Evolutionary conservation across 2,329 filamentous ascomycete species (phyloP), one percentile per base, ranked within the genome.

Genomic region (Fusarium succisae): DNA sequence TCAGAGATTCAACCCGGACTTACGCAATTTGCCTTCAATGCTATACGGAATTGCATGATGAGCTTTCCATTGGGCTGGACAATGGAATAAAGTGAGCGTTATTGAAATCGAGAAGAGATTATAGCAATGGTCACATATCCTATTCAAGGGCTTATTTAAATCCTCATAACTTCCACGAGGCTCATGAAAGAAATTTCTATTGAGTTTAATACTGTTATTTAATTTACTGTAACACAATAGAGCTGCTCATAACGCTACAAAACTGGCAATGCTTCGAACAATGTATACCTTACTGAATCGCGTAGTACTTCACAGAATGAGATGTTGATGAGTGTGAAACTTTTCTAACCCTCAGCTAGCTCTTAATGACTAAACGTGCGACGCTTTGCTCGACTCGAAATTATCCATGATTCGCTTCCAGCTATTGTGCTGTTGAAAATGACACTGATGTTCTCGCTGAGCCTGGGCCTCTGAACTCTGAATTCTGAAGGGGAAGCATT

Each of bases 61-160:
- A 35, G 28, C 3, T 6, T 8, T 8, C 8, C 7, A 3, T 35
- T 17, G 0, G 12, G 30, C 30, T 24, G 5, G 1, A 10, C 3
- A 32, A 8, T 20, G 4, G n/a, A 24, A 6, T 5, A 9, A 51
- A 7, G 13, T 4, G 9, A 8, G 22, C 6, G 12, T 20, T 35
- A 13, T 6, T 20, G 17, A 15, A 51, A 35, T 11, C 20, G 28
- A 32, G 13, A 11, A 32, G 11, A 35, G n/a, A 8, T 12, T 14
- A 14, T 24, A 14, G 17, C 17, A 35, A 28, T n/a, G 28, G 12
- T n/a, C 15, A 24, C 48, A n/a, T 51, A 9, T 50, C 11, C 10
- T 32, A 13, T n/a, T 48, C 15, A n/a, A 32, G 26, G 8, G 11
- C 14, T 2, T n/a, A 12, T 22, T n/a, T 3, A 8, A 6, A 8